A percentile compares a stretch with the other conserved stretches of the same genome.
These are phyloP conservation scores for Tausonia pullulans DNA, from an alignment of 1,284 basidiomycete genomes.

Conservation along the genomic window DNA sequence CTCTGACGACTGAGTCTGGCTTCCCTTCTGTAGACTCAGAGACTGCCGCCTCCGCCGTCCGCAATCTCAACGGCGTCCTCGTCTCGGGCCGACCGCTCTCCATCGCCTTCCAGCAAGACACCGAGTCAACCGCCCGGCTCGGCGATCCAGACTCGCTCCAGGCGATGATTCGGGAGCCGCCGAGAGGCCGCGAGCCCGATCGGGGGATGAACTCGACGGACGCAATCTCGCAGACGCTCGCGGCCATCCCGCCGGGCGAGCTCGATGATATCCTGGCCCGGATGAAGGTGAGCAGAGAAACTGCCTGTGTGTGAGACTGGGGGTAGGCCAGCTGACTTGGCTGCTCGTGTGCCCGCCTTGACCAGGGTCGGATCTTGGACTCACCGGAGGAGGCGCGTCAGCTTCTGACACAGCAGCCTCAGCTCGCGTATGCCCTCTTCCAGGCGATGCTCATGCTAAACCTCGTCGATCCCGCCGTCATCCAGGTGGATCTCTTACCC, in stretches of 20 bases:
- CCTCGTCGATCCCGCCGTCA: conserved; percentile 77
- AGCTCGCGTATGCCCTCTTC: conserved; percentile 91
- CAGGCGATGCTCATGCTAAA: conserved; percentile 90
- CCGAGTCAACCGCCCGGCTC: conserved; percentile 14
- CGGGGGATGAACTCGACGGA: conserved; percentile 70
- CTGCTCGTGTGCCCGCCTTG: not conserved
- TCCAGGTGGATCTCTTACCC: conserved; percentile 45
- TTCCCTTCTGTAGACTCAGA: conserved; percentile 59
- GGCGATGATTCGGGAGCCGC: conserved; percentile 38
- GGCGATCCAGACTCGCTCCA: conserved; percentile 3
- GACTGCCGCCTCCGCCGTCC: conserved; percentile 71
- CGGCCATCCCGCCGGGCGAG: conserved; percentile 68
- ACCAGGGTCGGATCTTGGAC: conserved; percentile 72
- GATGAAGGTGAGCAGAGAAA: conserved; percentile 66
- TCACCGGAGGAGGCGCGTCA: conserved; percentile 81
- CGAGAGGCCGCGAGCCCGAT: conserved; percentile 64
- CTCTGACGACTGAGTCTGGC: not conserved
- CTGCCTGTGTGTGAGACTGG: not conserved
- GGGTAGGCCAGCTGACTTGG: too few species aligned
- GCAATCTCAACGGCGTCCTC: conserved; percentile 70
- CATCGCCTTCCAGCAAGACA: conserved; percentile 35
- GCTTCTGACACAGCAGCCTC: conserved; percentile 72
- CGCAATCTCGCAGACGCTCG: conserved; percentile 76
- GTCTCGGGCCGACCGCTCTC: conserved; percentile 73
- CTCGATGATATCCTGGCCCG: conserved; percentile 91